Evolutionary conservation across 2,329 filamentous ascomycete genomes (phyloP).

Genomic region (Diaporthe batatas): DNA sequence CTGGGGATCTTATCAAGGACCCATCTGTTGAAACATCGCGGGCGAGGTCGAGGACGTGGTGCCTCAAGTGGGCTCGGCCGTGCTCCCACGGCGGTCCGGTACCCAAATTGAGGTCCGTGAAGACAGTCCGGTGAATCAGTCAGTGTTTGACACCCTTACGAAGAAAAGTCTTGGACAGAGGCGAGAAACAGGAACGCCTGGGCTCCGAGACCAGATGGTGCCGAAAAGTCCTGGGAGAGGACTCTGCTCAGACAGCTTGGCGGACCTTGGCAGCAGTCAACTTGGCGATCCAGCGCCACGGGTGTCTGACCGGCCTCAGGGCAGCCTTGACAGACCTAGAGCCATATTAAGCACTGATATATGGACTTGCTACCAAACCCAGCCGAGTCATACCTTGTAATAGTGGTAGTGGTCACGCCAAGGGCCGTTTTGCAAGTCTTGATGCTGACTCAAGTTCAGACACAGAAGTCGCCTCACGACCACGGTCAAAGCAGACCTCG

Average conservation of each 20-base stretch:
- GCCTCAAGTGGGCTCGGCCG: constrained; percentile 2
- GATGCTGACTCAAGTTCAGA: constrained; percentile 13
- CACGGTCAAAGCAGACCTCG: constrained; percentile 1
- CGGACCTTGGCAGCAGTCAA: constrained; percentile 33
- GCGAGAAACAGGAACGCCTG: constrained; percentile 33
- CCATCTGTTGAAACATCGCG: constrained; percentile 33
- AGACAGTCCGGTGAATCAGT: constrained; percentile 27
- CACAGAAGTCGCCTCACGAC: neutral
- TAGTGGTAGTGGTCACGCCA: constrained; percentile 16
- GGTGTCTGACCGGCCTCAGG: constrained; percentile 25
- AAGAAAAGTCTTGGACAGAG: constrained; percentile 23
- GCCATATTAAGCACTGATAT: constrained; percentile 1
- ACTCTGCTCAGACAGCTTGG: constrained; percentile 38
- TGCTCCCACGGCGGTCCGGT: neutral
- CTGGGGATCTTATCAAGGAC: constrained; percentile 31
- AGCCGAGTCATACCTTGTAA: constrained; percentile 22
- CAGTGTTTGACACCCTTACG: constrained; percentile 34
- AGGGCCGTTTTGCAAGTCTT: constrained; percentile 12
- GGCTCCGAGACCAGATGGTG: constrained; percentile 34
- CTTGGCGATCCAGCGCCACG: constrained; percentile 28
- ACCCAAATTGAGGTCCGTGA: constrained; percentile 15
- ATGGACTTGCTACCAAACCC: constrained; percentile 2
- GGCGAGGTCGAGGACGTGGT: constrained; percentile 1
- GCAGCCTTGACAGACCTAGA: neutral
- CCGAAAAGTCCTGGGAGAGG: constrained; percentile 30